These are phyloP conservation scores for Fraxinus xanthoxyloides DNA, from an alignment of 305 asterid genomes.

Conservation along the genomic window DNA sequence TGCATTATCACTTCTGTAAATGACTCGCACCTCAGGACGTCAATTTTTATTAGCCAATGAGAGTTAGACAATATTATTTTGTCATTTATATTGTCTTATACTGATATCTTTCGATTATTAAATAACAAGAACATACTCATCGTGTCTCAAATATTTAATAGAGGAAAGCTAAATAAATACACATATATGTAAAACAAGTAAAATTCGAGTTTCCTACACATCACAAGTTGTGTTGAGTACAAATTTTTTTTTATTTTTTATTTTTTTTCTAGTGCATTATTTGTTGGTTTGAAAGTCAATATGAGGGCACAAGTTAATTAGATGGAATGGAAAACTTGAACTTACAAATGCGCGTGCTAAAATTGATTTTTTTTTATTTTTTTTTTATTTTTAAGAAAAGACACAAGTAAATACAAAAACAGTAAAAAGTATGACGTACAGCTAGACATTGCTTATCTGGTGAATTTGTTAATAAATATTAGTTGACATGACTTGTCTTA, in stretches of 20 bases:
- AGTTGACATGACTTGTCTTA: not conserved
- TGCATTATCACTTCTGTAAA: not conserved
- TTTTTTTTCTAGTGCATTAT: not conserved
- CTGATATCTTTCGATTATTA: not conserved
- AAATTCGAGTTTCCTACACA: too few relatives aligned
- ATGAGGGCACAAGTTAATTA: too few relatives aligned
- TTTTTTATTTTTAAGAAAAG: constrained; percentile 1
- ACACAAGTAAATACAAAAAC: constrained; percentile 29
- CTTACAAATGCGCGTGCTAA: not conserved
- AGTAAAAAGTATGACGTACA: not conserved
- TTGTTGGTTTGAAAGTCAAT: too few relatives aligned
- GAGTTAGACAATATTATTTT: too few relatives aligned
- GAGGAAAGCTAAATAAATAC: too few relatives aligned
- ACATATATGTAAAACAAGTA: not conserved
- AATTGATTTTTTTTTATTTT: not conserved
- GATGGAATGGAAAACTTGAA: too few relatives aligned
- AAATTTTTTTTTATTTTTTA: too few relatives aligned
- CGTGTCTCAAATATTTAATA: not conserved
- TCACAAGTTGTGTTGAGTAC: not conserved
- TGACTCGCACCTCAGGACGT: not conserved
- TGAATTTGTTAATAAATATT: constrained; percentile 1
- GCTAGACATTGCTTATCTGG: not conserved
- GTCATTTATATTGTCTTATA: too few relatives aligned
- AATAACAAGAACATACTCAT: too few relatives aligned
- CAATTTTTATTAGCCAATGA: not conserved